These are phyloP conservation scores for Ligustrum vulgare DNA, from an alignment of 257 asterid genomes.

Conservation along the genomic window DNA sequence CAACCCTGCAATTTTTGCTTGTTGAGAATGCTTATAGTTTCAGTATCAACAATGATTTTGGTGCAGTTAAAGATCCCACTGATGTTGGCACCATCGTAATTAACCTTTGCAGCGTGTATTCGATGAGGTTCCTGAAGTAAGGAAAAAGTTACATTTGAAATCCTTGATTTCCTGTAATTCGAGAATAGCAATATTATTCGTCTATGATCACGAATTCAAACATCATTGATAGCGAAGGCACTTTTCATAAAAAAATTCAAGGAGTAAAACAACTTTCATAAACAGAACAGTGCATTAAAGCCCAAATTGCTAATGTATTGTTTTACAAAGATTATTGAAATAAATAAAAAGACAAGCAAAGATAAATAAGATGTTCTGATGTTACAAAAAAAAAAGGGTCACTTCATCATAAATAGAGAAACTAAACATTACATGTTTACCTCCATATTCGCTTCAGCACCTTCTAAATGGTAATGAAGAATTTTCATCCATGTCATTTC, in stretches of 20 bases:
- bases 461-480: conserved; percentile 56
- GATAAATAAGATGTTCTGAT: neutral
- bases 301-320: conserved; percentile 41
- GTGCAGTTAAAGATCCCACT: too few species aligned
- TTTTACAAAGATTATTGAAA: conserved; percentile 35
- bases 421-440: conserved; percentile 23
- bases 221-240: conserved; percentile 3
- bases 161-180: too few species aligned
- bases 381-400: conserved; percentile 16
- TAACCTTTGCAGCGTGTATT: too few species aligned
- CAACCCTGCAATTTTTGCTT: too few species aligned
- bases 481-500: conserved; percentile 66
- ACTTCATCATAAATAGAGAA: conserved; percentile 10
- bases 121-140: too few species aligned
- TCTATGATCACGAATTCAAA: too few species aligned
- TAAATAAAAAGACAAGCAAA: neutral
- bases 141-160: too few species aligned
- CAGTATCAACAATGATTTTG: too few species aligned
- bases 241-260: conserved; percentile 25
- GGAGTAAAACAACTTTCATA: conserved; percentile 17
- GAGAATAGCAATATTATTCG: too few species aligned
- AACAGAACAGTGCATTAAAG: conserved; percentile 21
- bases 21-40: too few species aligned
- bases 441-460: conserved; percentile 26
- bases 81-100: too few species aligned